These are phyloP conservation scores for Neonectria sp. DNA, from an alignment of 2,329 filamentous ascomycete species.

Conservation along the genomic window DNA sequence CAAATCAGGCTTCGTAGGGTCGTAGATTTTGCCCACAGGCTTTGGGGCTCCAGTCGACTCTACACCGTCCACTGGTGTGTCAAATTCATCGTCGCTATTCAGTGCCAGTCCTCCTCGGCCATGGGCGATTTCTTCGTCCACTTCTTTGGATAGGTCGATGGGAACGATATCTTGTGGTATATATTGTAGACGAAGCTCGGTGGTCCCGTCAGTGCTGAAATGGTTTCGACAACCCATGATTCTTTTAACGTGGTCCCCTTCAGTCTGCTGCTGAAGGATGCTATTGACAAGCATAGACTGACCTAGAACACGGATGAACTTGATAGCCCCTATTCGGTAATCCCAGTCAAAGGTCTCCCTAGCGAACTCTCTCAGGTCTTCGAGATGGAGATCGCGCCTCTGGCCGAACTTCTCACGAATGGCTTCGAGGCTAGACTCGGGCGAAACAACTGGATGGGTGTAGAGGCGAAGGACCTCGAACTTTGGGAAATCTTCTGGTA, in stretches of 20 bases:
- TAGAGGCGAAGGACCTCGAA: conserved; percentile 87
- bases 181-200: conserved; percentile 85
- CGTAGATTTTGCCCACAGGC: conserved; percentile 29
- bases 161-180: conserved; percentile 83
- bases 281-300: conserved; percentile 80
- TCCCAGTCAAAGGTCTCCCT: conserved; percentile 90
- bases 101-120: conserved; percentile 70
- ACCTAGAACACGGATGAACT: conserved; percentile 86
- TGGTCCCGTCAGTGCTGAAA: conserved; percentile 79
- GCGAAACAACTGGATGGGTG: conserved; percentile 88
- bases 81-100: conserved; percentile 77
- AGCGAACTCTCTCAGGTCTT: conserved; percentile 80
- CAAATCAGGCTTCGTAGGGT: conserved; percentile 40
- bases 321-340: conserved; percentile 82
- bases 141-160: conserved; percentile 81
- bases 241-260: conserved; percentile 70
- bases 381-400: conserved; percentile 47
- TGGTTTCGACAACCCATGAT: conserved; percentile 80
- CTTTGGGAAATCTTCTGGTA: conserved; percentile 88
- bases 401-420: conserved; percentile 46
- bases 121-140: conserved; percentile 70
- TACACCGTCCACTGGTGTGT: conserved; percentile 54
- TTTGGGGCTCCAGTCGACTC: conserved; percentile 49
- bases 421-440: conserved; percentile 59
- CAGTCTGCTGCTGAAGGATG: conserved; percentile 52